phyloP scores from a whole-genome alignment of 495 filamentous ascomycete species.

The Lindgomyces ingoldianus region DNA sequence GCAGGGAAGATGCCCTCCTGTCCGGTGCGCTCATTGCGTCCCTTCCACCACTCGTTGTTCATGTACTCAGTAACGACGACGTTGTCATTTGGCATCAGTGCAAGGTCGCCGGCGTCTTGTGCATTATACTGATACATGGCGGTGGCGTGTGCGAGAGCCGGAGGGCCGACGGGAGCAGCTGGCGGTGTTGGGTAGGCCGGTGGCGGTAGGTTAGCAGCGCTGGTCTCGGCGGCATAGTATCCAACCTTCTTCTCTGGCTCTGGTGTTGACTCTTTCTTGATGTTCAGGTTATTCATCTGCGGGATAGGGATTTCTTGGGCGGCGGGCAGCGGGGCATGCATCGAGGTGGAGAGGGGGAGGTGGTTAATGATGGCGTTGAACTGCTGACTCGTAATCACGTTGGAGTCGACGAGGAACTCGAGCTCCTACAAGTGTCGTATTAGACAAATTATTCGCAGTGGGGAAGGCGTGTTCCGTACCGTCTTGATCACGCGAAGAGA shows the following conservation, averaged over 20 bases:
- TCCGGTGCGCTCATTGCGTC: conserved; percentile 75
- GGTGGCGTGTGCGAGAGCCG: conserved; percentile 67
- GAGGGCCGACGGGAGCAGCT: conserved; percentile 54
- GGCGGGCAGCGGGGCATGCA: conserved; percentile 55
- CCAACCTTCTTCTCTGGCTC: conserved; percentile 52
- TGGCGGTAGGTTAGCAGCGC: conserved; percentile 51
- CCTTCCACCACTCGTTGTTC: conserved; percentile 97
- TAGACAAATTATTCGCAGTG: not conserved
- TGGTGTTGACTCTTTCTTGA: conserved; percentile 52
- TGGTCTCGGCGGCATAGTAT: conserved; percentile 51
- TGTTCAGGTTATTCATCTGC: conserved; percentile 46
- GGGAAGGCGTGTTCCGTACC: conserved; percentile 51
- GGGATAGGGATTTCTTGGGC: conserved; percentile 46
- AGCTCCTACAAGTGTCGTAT: conserved; percentile 67
- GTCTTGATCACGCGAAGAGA: conserved; percentile 84
- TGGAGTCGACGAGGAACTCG: conserved; percentile 79
- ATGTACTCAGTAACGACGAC: conserved; percentile 83
- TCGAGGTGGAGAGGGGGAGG: conserved; percentile 58
- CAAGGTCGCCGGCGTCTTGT: conserved; percentile 75
- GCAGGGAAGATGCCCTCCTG: conserved; percentile 88
- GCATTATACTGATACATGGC: conserved; percentile 83
- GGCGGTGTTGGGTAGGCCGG: conserved; percentile 56
- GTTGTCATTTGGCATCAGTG: conserved; percentile 71
- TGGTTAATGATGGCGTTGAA: conserved; percentile 70
- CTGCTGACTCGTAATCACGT: conserved; percentile 68